phyloP scores from a whole-genome alignment of 805 yeast species.

The Saccharomycopsis sp. region DNA sequence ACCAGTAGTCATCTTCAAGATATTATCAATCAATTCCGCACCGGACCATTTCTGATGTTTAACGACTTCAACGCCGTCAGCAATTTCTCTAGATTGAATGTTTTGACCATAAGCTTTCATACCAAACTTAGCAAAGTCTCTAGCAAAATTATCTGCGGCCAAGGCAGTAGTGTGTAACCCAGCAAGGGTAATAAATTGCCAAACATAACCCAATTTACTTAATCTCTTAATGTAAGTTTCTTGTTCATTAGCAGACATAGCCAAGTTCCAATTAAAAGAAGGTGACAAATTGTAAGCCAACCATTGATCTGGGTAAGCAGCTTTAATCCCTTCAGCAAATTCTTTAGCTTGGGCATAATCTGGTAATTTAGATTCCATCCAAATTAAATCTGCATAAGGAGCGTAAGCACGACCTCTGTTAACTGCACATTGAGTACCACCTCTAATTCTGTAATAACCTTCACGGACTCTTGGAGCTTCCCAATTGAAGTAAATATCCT shows the following conservation, averaged over 20 bases:
- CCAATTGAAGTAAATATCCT: constrained; percentile 89
- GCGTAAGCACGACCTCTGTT: constrained; percentile 95
- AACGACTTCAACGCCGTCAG: constrained; percentile 85
- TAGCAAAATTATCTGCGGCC: constrained; percentile 79
- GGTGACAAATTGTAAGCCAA: constrained; percentile 95
- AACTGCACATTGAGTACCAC: constrained; percentile 96
- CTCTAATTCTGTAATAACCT: constrained; percentile 92
- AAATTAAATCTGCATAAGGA: constrained; percentile 89
- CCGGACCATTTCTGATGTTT: constrained; percentile 99
- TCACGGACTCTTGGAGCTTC: constrained; percentile 92
- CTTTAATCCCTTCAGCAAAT: constrained; percentile 86
- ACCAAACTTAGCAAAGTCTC: constrained; percentile 71
- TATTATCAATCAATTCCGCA: constrained; percentile 90
- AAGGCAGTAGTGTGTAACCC: constrained; percentile 95
- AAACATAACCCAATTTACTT: constrained; percentile 83
- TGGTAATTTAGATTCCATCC: constrained; percentile 98
- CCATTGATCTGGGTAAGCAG: constrained; percentile 84
- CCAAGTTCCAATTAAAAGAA: constrained; percentile 95
- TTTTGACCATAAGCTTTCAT: constrained; percentile 93
- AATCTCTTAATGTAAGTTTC: constrained; percentile 83
- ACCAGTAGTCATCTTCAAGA: constrained; percentile 85
- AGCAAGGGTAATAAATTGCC: constrained; percentile 97
- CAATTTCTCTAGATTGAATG: constrained; percentile 84
- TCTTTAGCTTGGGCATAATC: constrained; percentile 90
- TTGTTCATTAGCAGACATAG: constrained; percentile 83